Conservation (phyloP, 768 basidiomycete genomes). For the Russula earlei region DNA sequence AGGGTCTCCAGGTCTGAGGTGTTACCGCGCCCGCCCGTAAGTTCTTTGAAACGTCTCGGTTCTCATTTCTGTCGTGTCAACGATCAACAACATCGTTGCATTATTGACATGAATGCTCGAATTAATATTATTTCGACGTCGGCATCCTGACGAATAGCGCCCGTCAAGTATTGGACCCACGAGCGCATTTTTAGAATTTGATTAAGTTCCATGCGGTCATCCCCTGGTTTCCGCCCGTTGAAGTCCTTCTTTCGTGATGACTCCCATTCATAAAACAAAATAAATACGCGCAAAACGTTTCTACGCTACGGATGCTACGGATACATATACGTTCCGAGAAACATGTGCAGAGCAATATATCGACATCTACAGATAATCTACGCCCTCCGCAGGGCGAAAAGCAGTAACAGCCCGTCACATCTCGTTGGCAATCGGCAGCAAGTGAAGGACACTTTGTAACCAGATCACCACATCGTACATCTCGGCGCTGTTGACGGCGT, state of each 20-base stretch:
- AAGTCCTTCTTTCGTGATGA: neutral
- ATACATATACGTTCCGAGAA: neutral
- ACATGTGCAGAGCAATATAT: neutral
- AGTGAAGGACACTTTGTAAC: slow-evolving; percentile 19
- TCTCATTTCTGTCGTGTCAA: too few species aligned
- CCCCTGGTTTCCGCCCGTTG: too few species aligned
- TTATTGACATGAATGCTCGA: too few species aligned
- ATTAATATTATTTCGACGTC: too few species aligned
- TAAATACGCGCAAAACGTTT: neutral
- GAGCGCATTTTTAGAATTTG: too few species aligned
- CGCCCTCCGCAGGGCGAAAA: neutral
- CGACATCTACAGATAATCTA: neutral
- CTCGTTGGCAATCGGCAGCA: neutral
- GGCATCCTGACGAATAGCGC: too few species aligned
- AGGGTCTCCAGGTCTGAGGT: too few species aligned
- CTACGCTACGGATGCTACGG: neutral
- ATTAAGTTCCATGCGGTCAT: too few species aligned
- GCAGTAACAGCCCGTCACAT: neutral
- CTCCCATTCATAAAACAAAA: neutral
- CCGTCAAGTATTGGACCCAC: too few species aligned
- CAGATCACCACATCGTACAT: slow-evolving; percentile 29
- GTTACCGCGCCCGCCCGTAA: too few species aligned
- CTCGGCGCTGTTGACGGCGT: slow-evolving; percentile 29
- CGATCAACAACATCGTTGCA: too few species aligned
- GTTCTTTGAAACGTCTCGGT: too few species aligned